Evolutionary conservation across 164 flowering plant genomes (phyloP), one percentile per base, ranked within the genome.

Genomic region (Chimonanthus praecox): DNA sequence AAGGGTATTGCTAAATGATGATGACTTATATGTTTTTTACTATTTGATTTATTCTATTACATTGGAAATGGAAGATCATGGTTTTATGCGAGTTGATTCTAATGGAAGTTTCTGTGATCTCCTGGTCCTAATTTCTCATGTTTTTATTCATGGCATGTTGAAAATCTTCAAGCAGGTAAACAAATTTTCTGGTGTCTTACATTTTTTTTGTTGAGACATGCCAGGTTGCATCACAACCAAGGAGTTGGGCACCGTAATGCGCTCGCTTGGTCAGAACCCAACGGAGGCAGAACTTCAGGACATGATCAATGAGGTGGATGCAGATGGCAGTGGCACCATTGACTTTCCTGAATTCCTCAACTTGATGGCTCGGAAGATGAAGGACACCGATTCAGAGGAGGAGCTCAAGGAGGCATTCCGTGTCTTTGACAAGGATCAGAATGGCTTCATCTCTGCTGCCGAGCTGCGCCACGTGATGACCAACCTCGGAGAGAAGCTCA

Each of bases 291-390:
- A 90, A 80, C 92, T 90, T 49, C 94, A 90, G 82, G 92, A 90
- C 81, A 90, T 90, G 94, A 90, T 90, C 72, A 88, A 88, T 21
- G 92, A 90, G 70, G 94, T 90, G 15, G 94, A 90, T 77, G 91
- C 92, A 18, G 92, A 90, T 81, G 91, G 92, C 6, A 90, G 88
- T 61, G 94, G 94, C 5, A 90, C 94, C 71, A 90, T 90, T 10
- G 94, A 90, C 79, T 90, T 90, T 77, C 91, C 92, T 0, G 94
- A 90, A 83, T 90, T 90, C 76, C 80, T 90, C 18, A 90, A 87
- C 84, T 88, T 90, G 21, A 90, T 90, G 94, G 94, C 94, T n/a
- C 80, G 88, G 72, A 88, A 90, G 77, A 90, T 88, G 91, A 90
- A 88, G 78, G 94, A 90, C 67, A 90, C 94, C 0, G 94, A 90